A percentile compares a stretch with the other conserved stretches of the same genome.
Conservation (phyloP, 768 basidiomycete genomes). For the Amanita phalloides region DNA sequence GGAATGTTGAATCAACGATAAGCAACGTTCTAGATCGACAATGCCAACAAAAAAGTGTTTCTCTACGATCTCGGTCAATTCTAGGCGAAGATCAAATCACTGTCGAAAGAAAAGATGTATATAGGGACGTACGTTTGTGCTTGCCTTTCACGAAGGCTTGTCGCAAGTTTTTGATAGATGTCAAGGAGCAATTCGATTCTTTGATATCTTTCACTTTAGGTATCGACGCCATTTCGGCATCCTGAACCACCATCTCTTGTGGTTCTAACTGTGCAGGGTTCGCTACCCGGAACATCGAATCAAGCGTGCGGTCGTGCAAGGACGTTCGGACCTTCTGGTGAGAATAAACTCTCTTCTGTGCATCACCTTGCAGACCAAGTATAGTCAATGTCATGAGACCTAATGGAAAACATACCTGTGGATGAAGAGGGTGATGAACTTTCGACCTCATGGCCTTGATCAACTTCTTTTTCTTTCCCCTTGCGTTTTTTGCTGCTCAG, state of each 20-base stretch:
- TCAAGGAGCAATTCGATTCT: slow-evolving; percentile 68
- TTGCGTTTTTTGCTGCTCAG: slow-evolving; percentile 23
- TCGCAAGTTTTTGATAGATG: slow-evolving; percentile 64
- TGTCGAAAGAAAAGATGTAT: background rate
- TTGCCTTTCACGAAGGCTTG: slow-evolving; percentile 43
- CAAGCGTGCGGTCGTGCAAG: slow-evolving; percentile 77
- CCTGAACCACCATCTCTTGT: background rate
- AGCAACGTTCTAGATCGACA: slow-evolving; percentile 61
- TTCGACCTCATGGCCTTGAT: slow-evolving; percentile 15
- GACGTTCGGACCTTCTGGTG: slow-evolving; percentile 93
- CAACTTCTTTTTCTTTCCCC: slow-evolving; percentile 25
- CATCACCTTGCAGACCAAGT: slow-evolving; percentile 8
- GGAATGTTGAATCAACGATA: slow-evolving; percentile 78
- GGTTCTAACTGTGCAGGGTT: slow-evolving; percentile 33
- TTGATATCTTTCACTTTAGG: slow-evolving; percentile 42
- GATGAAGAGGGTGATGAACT: slow-evolving; percentile 13
- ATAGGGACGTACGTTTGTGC: slow-evolving; percentile 50
- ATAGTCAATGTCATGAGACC: background rate
- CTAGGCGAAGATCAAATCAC: slow-evolving; percentile 26
- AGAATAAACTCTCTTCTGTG: slow-evolving; percentile 47
- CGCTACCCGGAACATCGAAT: slow-evolving; percentile 81
- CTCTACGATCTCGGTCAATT: slow-evolving; percentile 70
- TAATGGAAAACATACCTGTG: slow-evolving; percentile 1
- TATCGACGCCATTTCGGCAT: slow-evolving; percentile 13
- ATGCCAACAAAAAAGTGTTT: slow-evolving; percentile 91